Evolutionary conservation across 345 rosid species (phyloP).

Genomic region (Trapa bicornis): DNA sequence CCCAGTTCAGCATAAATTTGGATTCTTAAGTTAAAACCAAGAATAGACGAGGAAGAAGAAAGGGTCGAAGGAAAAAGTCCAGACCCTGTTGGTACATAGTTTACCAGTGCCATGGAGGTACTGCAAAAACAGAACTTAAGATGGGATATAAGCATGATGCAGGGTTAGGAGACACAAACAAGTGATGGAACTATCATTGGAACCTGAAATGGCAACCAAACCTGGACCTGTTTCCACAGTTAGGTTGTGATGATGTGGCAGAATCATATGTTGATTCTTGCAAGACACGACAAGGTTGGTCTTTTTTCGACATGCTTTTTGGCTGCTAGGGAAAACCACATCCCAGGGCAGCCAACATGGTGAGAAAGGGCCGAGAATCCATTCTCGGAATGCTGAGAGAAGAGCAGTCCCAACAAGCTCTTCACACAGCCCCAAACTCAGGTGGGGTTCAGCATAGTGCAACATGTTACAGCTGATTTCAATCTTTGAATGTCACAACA

Average conservation of each 20-base stretch:
- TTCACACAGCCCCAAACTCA: constrained; percentile 5
- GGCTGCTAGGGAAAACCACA: constrained; percentile 5
- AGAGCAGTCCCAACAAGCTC: constrained; percentile 7
- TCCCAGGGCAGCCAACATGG: constrained; percentile 2
- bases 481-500: constrained; percentile 8
- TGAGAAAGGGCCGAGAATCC: constrained; percentile 2
- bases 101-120: background rate
- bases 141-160: background rate
- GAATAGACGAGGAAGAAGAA: background rate
- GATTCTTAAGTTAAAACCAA: background rate
- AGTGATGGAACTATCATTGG: background rate
- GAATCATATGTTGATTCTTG: constrained; percentile 14
- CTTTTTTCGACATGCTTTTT: constrained; percentile 2
- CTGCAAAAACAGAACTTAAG: background rate
- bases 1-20: background rate
- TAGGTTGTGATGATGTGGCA: constrained; percentile 1
- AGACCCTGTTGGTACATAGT: background rate
- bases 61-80: background rate
- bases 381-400: constrained; percentile 3
- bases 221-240: constrained; percentile 2
- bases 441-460: constrained; percentile 10
- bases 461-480: constrained; percentile 13
- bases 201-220: constrained; percentile 1
- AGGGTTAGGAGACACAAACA: background rate
- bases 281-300: background rate